These are phyloP conservation scores for Dittrichia graveolens DNA, from an alignment of 129 eudicot genomes.

Conservation along the genomic window DNA sequence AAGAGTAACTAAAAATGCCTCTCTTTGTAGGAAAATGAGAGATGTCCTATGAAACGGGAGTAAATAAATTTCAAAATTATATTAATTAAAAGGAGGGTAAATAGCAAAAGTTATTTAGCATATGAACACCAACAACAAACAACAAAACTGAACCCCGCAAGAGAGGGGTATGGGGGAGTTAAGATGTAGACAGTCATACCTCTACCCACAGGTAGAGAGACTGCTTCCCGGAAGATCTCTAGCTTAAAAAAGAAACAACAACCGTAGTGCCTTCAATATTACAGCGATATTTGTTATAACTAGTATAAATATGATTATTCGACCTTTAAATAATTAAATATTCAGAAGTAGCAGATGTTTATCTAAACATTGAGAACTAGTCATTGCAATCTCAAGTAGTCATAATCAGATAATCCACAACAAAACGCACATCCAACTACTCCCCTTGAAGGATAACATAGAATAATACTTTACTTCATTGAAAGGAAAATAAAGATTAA, in stretches of 20 bases:
- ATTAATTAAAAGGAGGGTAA: constrained; percentile 5
- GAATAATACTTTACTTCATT: no score
- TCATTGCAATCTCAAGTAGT: neutral
- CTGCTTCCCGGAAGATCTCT: no score
- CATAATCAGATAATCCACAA: neutral
- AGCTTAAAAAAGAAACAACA: no score
- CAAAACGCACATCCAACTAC: neutral
- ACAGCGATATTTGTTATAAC: neutral
- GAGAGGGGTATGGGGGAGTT: no score
- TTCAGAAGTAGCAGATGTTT: neutral
- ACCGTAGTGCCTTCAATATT: no score
- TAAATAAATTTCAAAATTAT: neutral
- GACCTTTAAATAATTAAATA: neutral
- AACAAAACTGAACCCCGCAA: no score
- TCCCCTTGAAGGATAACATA: constrained; percentile 6
- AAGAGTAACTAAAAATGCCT: neutral
- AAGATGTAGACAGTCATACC: no score
- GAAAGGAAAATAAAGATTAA: neutral
- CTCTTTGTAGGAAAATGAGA: constrained; percentile 9
- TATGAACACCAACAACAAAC: no score
- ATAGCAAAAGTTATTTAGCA: neutral
- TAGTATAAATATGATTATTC: neutral
- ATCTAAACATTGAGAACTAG: neutral
- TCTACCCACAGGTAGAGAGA: no score
- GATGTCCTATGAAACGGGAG: neutral